Conservation (phyloP, 352 stramenopile species). For the Phytopythium helicoides region DNA sequence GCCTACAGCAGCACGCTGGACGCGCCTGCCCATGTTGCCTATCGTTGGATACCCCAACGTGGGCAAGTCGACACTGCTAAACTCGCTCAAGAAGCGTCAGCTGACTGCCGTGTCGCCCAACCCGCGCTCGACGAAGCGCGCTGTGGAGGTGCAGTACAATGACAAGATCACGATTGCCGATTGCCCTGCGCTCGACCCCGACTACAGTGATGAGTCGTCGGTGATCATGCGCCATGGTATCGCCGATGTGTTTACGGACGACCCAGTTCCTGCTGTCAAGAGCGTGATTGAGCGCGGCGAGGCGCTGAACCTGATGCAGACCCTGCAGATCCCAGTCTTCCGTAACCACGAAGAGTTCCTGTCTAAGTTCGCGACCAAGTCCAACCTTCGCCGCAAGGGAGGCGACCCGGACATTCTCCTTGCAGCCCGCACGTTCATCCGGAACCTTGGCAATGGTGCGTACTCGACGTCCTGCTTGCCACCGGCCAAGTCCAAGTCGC, state of each 20-base stretch:
- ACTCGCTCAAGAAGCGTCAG: slow-evolving; percentile 90
- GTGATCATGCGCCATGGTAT: slow-evolving; percentile 95
- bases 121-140: slow-evolving; percentile 74
- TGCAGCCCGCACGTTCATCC: slow-evolving; percentile 89
- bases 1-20: slow-evolving; percentile 92
- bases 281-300: slow-evolving; percentile 90
- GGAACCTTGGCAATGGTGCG: slow-evolving; percentile 58
- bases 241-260: slow-evolving; percentile 91
- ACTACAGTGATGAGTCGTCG: slow-evolving; percentile 85
- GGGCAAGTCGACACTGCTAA: slow-evolving; percentile 94
- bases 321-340: slow-evolving; percentile 95
- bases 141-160: slow-evolving; percentile 94
- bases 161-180: slow-evolving; percentile 97
- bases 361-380: slow-evolving; percentile 92
- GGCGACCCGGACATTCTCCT: slow-evolving; percentile 95
- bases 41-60: slow-evolving; percentile 99
- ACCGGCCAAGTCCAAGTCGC: slow-evolving; percentile 78
- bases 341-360: slow-evolving; percentile 93
- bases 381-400: slow-evolving; percentile 95
- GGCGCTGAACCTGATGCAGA: slow-evolving; percentile 94
- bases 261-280: slow-evolving; percentile 92
- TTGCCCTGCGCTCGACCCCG: slow-evolving; percentile 96
- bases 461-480: slow-evolving; percentile 61
- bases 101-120: slow-evolving; percentile 46
- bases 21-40: slow-evolving; percentile 83